Base-by-base conservation (phyloP, 768 basidiomycete species). In the Lactifluus hygrophoroides region DNA sequence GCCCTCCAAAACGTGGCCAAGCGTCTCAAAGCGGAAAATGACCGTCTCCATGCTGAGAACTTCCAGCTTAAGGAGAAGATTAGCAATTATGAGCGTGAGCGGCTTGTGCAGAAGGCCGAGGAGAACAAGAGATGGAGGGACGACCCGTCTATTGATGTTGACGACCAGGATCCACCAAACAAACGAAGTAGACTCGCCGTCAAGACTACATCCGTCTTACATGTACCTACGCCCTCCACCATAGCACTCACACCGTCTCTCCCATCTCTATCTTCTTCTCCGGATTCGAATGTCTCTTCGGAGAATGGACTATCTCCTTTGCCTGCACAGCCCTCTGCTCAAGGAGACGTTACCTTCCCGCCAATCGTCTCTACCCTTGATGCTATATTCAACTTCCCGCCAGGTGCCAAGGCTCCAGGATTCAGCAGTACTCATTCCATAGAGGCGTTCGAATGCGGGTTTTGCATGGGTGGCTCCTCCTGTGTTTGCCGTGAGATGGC, bases 11-110 rank as follows among this genome's bases (percentile, higher is more conserved):
- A 78, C 53, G 80, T 90, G 54, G 89, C 88, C 14, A 91, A 90
- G 72, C 81, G 83, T 32, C 78, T 89, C 57, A 93, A 92, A 71
- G 89, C 90, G 64, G 91, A 94, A 69, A 94, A 94, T 63, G 87
- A 90, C 52, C 73, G 73, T 16, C 77, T 93, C 17, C 81, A 81
- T 51, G 73, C 75, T 60, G 88, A 92, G 71, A 92, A 92, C 65
- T 62, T 69, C 27, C 65, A 72, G 9, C 77, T 92, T 30, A 82
- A 78, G 67, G 73, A 71, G 51, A 73, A 70, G 59, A 61, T 76
- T 42, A 65, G 66, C 11, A 63, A 63, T 47, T 65, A 68, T 56
- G 69, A 72, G 56, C 55, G 62, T 19, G 65, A 69, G 25, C 65
- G 60, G 47, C 57, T 56, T 28, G 35, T 64, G 11, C 60, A 56